Evolutionary conservation across 306 rosid species (phyloP), one percentile per base, ranked within the genome.

Genomic region (Inga laurina): DNA sequence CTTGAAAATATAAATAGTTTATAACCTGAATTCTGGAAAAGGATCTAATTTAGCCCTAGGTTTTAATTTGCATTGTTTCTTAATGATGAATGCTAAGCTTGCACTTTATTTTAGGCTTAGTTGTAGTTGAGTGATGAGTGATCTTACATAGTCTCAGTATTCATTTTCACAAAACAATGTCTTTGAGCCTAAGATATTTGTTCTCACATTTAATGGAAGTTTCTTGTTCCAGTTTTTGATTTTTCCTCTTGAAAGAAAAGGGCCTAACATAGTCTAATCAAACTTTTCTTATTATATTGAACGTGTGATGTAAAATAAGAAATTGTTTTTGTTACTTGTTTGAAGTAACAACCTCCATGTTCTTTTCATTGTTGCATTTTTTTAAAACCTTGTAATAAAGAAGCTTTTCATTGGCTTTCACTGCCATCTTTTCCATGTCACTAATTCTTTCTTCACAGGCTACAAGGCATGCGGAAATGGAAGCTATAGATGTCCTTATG

Each of bases 381-480:
- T 77, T 73, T 32, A 10, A 13, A 15, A 14, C 15, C 44, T 32
- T 66, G 72, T 16, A 34, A 66, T 22, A n/a, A 22, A 13, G 2
- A 12, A 9, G 66, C 27, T 64, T 64, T 30, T 16, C 70, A 30
- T 30, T 64, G 9, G 32, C 32, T 64, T 64, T 64, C 41, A 64
- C 8, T 24, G 1, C 21, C 70, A 2, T 48, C 21, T 19, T 64
- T 27, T 41, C 34, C 18, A 56, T 87, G 30, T 72, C 72, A 14
- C 78, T 72, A 61, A 35, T n/a, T 30, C 34, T 65, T 14, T 82
- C 67, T 81, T 64, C 80, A 77, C 86, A 96, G 99, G 98, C 98
- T 64, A 91, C 97, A 24, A 89, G 99, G 83, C 99, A 96, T 73
- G 98, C 99, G n/a, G 97, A 96, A 88, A 94, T 96, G 98, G 99